Base-by-base conservation (phyloP, 805 yeast genomes). In the Schwanniomyces vanrijiae region DNA sequence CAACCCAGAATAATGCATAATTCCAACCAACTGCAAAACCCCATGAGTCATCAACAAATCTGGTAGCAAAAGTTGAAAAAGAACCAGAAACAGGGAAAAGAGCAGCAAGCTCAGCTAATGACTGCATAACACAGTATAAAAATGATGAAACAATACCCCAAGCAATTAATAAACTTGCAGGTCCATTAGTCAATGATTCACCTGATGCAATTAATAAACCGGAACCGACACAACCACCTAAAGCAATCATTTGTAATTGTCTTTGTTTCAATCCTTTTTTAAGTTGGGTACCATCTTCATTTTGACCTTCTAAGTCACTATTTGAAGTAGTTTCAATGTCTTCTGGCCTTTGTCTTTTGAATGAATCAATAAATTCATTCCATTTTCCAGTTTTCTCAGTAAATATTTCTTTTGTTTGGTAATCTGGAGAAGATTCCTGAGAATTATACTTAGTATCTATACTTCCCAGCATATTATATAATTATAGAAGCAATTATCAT, bases 21-120 rank as follows among this genome's bases (percentile, higher is more conserved):
- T 71, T 71, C 71, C 73, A 70, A 14, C 75, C 77, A 45, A 65
- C 68, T n/a, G 77, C 77, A 50, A 71, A 71, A 5, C 77, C 77
- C 64, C 71, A 69, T 18, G 74, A 68, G 1, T 73, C 71, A 51
- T 71, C 76, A n/a, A 72, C 64, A 46, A 71, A 72, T 16, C 73
- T 55, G 1, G 68, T 65, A 29, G 75, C 69, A 46, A 69, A 70
- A 3, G 72, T 65, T 9, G 75, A 71, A 54, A 71, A 71, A 2
- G 75, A 66, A 9, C 77, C 77, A 7, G 66, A 58, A 16, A 71
- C 71, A 3, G 76, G 74, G 45, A 63, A 66, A 10, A 64, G 56
- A 9, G 74, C 61, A n/a, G 67, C 65, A 46, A 72, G 53, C 50
- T 72, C 77, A 6, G 73, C 68, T 31, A 72, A 61, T 26, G 71